Evolutionary conservation across 305 asterid species (phyloP).

Genomic region (Galium porrigens): DNA sequence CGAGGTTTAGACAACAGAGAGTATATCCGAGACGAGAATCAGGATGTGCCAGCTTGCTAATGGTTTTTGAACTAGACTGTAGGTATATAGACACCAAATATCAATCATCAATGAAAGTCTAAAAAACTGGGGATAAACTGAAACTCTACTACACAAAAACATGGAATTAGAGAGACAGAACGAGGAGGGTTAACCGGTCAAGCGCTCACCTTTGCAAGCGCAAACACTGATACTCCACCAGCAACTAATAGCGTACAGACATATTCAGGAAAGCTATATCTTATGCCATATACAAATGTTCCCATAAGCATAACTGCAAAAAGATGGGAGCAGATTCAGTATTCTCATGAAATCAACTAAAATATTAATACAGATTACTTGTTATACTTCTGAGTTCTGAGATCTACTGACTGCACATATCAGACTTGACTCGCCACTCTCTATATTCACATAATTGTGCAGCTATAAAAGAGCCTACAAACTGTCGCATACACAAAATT

Average conservation of each 20-base stretch:
- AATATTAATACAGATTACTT: background rate
- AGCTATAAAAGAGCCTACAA: background rate
- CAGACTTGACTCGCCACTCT: background rate
- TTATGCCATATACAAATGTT: constrained; percentile 75
- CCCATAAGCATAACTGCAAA: constrained; percentile 98
- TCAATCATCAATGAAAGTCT: constrained; percentile 6
- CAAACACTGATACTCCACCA: constrained; percentile 81
- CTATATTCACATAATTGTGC: background rate
- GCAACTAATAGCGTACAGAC: constrained; percentile 77
- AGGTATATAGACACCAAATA: constrained; percentile 11
- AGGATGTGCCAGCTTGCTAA: constrained; percentile 85
- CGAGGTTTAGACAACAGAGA: constrained; percentile 80
- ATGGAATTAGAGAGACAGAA: background rate
- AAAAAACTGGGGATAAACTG: constrained; percentile 6
- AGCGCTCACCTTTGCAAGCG: constrained; percentile 56
- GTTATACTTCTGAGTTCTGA: background rate
- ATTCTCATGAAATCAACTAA: background rate
- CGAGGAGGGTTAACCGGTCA: background rate
- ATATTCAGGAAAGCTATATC: constrained; percentile 76
- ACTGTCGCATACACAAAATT: background rate
- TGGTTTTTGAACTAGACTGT: constrained; percentile 91
- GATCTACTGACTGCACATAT: background rate
- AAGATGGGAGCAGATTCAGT: constrained; percentile 8
- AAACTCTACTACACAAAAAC: background rate
- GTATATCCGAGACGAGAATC: constrained; percentile 92